A percentile compares a stretch with the other conserved stretches of the same genome.
These are phyloP conservation scores for Cicer yamashitae DNA, from an alignment of 306 rosid genomes.

Conservation along the genomic window DNA sequence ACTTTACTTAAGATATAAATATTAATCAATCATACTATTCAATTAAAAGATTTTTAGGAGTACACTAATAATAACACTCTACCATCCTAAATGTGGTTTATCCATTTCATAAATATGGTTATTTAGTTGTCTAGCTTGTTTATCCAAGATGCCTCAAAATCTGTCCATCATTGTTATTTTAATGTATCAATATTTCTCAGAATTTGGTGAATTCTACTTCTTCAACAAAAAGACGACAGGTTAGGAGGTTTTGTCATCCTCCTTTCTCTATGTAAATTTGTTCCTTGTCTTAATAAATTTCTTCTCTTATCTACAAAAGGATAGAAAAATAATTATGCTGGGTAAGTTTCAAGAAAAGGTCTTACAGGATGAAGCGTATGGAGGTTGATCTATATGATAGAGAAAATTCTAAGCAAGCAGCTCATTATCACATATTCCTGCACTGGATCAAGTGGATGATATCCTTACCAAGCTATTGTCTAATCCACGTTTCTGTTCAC, in stretches of 20 bases:
- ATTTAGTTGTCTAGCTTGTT: conserved; percentile 1
- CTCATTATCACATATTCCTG: background rate
- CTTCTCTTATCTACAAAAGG: background rate
- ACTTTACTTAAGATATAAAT: too few species aligned
- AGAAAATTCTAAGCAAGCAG: background rate
- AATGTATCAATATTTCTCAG: background rate
- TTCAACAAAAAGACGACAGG: background rate
- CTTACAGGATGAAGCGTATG: background rate
- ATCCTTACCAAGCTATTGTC: conserved; percentile 1
- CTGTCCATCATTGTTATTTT: background rate
- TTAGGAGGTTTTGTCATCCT: conserved; percentile 1
- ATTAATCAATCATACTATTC: too few species aligned
- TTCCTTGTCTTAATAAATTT: background rate
- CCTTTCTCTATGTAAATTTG: background rate
- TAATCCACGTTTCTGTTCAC: background rate
- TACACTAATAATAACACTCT: too few species aligned
- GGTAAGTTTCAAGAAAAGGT: conserved; percentile 30
- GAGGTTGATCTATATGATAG: background rate
- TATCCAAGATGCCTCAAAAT: background rate
- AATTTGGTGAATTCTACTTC: background rate
- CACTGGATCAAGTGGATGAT: background rate
- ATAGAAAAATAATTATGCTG: conserved; percentile 10
- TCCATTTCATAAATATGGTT: too few species aligned
- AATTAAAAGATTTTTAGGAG: too few species aligned
- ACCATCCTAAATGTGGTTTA: too few species aligned